Evolutionary conservation across 75 land plant genomes (phyloP).

Genomic region (Selaginella tamariscina): DNA sequence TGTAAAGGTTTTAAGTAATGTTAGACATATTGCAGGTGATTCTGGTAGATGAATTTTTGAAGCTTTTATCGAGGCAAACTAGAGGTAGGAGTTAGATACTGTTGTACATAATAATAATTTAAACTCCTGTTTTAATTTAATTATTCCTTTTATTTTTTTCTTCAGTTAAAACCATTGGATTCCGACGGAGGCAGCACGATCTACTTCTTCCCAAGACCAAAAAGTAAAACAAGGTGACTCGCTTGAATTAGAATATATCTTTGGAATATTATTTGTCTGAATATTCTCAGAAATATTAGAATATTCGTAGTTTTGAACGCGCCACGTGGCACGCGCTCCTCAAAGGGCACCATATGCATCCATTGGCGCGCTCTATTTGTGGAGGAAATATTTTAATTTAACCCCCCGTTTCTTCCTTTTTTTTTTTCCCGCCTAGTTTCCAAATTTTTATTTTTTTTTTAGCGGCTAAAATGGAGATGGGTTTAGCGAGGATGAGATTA

Average conservation of each 20-base stretch:
- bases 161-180: not conserved
- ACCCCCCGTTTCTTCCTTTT: not conserved
- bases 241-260: no score
- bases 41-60: slow-evolving; percentile 77
- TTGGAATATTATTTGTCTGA: no score
- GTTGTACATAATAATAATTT: no score
- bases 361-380: no score
- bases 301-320: no score
- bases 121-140: no score
- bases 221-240: no score
- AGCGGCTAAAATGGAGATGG: not conserved
- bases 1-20: not conserved
- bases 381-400: no score
- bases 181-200: not conserved
- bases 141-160: not conserved
- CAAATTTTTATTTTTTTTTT: not conserved
- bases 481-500: not conserved
- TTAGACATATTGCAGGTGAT: slow-evolving; percentile 48
- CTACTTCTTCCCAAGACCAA: not conserved
- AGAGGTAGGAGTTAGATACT: slow-evolving; percentile 40
- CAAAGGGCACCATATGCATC: not conserved
- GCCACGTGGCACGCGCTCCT: no score
- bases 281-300: no score
- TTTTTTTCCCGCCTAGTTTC: not conserved
- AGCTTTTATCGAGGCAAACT: slow-evolving; percentile 63